Evolutionary conservation across 148 eudicot genomes (phyloP), one percentile per base, ranked within the genome.

Genomic region (Rheum nobile): DNA sequence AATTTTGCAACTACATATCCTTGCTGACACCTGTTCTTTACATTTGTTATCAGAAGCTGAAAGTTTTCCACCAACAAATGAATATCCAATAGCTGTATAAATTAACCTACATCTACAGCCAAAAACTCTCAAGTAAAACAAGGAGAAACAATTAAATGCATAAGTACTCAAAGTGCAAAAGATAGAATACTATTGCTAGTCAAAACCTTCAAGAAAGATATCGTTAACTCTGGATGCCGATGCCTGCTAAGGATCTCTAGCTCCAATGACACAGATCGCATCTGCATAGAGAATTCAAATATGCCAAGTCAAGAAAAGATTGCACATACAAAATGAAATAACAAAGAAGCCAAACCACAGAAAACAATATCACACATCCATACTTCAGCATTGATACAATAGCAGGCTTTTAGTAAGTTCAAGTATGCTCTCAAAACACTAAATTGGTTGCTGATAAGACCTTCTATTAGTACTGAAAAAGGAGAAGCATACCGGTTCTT

Each of bases 241-340:
- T 86, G 96, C 82, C 97, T 86, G 73, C 97, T 92, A 82, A 94
- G 93, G 80, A 94, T 86, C 80, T 94, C 98, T 78, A 94, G 91
- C 76, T 91, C 98, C 87, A 80, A 47, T 0, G 97, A 89, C 67
- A 94, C 95, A 59, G 89, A 82, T 34, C 86, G 88, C 98, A 94
- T 91, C 98, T 94, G 83, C 86, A 80, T 46, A 80, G 29, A 80
- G 50, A 72, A 48, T 43, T 68, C 46, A 54, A 69, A 71, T 31
- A 47, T 74, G 72, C 9, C 46, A 14, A 77, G 42, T 65, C 22
- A 57, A 19, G n/a, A 65, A 61, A 57, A 48, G 12, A 47, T 47
- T 29, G 19, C 11, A 59, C 37, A 38, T n/a, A 28, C n/a, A 52
- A 59, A 38, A 11, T 6, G 24, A 39, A 68, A 38, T 9, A 72